Conservation (phyloP, 208 protist species). For the Willaertia magna region DNA sequence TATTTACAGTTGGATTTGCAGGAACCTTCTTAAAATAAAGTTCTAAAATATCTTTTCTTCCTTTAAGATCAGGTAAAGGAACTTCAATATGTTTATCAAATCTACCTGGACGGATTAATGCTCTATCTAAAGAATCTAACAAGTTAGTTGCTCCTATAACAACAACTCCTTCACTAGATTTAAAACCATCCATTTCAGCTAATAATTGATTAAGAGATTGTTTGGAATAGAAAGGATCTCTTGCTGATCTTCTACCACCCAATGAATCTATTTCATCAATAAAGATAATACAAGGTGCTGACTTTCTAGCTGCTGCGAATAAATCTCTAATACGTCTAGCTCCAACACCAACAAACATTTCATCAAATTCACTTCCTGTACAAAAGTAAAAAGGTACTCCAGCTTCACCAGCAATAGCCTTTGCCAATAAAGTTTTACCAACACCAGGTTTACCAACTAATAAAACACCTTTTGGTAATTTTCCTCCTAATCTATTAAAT, state of each 20-base stretch:
- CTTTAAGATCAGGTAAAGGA: slow-evolving; percentile 39
- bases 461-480: slow-evolving; percentile 86
- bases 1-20: background rate
- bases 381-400: slow-evolving; percentile 86
- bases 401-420: slow-evolving; percentile 70
- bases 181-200: slow-evolving; percentile 83
- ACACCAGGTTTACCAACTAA: slow-evolving; percentile 87
- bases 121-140: slow-evolving; percentile 81
- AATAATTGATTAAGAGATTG: slow-evolving; percentile 93
- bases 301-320: slow-evolving; percentile 69
- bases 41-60: slow-evolving; percentile 33
- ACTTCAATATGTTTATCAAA: slow-evolving; percentile 49
- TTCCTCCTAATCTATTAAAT: slow-evolving; percentile 79
- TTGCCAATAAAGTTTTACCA: slow-evolving; percentile 77
- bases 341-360: slow-evolving; percentile 91
- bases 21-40: background rate
- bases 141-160: slow-evolving; percentile 95
- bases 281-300: slow-evolving; percentile 89
- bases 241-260: slow-evolving; percentile 59
- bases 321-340: slow-evolving; percentile 80
- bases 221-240: slow-evolving; percentile 50
- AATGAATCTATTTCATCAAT: slow-evolving; percentile 96
- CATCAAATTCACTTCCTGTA: slow-evolving; percentile 84
- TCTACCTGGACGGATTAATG: slow-evolving; percentile 67
- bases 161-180: slow-evolving; percentile 71